Conservation (phyloP, 352 stramenopile species). For the Globisporangium sylvaticum region DNA sequence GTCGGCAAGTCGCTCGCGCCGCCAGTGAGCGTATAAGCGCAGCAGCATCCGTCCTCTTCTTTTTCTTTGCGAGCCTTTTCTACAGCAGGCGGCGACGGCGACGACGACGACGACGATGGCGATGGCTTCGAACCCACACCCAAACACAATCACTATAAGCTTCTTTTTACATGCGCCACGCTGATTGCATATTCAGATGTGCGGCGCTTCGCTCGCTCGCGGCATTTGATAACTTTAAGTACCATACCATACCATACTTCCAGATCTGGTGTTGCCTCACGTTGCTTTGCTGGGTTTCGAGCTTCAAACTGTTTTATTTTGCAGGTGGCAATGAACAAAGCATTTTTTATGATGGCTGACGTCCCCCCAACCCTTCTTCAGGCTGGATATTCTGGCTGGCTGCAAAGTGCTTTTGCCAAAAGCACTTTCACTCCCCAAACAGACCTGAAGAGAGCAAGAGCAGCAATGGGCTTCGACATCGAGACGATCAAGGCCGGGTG, state of each 20-base stretch:
- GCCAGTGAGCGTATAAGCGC: constrained; percentile 60
- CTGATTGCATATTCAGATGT: not conserved
- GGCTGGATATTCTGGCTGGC: not conserved
- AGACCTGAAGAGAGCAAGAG: constrained; percentile 2
- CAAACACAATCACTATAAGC: not conserved
- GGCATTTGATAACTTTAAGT: not conserved
- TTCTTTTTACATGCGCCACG: not conserved
- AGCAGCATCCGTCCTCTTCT: not conserved
- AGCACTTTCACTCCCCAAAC: constrained; percentile 5
- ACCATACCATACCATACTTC: not conserved
- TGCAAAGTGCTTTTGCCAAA: not conserved
- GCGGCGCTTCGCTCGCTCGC: not conserved
- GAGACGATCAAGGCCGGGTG: constrained; percentile 77
- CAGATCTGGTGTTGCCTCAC: not conserved
- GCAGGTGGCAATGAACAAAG: not conserved
- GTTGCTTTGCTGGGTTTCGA: not conserved
- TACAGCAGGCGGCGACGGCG: not conserved
- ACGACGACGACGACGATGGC: not conserved
- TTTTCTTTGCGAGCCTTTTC: not conserved
- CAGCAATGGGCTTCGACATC: constrained; percentile 27
- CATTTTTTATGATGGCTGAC: not conserved
- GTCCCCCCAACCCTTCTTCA: not conserved
- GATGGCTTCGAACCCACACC: not conserved
- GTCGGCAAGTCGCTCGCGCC: constrained; percentile 50
- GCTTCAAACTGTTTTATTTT: not conserved